Base-by-base conservation (phyloP, 108 stramenopile genomes). In the Fragilariopsis cylindrus region DNA sequence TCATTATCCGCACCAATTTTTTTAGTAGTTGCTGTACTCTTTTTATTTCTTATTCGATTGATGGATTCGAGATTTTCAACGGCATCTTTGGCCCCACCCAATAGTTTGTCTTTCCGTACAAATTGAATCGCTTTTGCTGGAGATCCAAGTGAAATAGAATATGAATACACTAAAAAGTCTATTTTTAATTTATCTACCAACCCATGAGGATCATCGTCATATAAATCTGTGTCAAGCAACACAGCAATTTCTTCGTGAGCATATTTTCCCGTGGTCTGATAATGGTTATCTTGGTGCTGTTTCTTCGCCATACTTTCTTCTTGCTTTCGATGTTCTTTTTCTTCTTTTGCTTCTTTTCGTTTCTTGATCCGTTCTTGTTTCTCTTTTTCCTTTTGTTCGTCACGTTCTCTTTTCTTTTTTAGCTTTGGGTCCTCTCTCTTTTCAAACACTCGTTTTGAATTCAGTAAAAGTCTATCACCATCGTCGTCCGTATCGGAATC, bases 61-160 rank as follows among this genome's bases (percentile, higher is more conserved):
- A 30, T 30, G 62, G 62, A 21, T 57, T 69, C 21, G 19, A 83
- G 49, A 9, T 42, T 43, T 49, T 80, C 48, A 47, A 79, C 53
- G 7, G 87, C 87, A 41, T 71, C 74, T 40, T 62, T 60, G 3
- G 85, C 84, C 45, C 88, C 88, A 15, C 88, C 88, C 42, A 60
- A 16, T 1, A 86, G 19, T 63, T 84, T 79, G 55, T 89, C 83
- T 57, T 76, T 73, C 8, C 88, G 85, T 64, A 86, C 71, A 70
- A 76, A 89, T 49, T 86, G 85, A 50, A 86, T 70, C 7, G 79
- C 67, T 6, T 57, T 78, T 8, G 65, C 30, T 7, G 42, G n/a
- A 54, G 48, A 45, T 30, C n/a, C 5, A 2, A 63, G 18, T 45
- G 46, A 56, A 39, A 18, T 60, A 48, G 15, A 18, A 49, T 45